Conservation (phyloP, 495 filamentous ascomycete genomes). For the Penicillium pulvis region DNA sequence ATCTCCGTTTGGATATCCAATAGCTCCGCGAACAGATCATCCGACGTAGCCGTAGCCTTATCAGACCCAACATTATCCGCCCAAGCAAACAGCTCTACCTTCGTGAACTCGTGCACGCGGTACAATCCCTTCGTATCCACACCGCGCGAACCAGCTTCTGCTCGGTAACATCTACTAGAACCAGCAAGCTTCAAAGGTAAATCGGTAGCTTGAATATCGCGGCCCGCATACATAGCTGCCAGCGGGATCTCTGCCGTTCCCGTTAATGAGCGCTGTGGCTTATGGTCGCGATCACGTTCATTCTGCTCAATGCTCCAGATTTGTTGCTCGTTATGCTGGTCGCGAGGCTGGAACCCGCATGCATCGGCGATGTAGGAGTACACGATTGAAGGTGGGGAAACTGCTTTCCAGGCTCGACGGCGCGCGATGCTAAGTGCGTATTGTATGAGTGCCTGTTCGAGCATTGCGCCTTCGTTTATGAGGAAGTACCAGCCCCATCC, state of each 20-base stretch:
- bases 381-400: constrained; percentile 84
- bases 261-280: constrained; percentile 71
- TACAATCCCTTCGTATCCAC: constrained; percentile 92
- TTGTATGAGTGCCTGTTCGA: constrained; percentile 90
- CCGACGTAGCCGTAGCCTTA: constrained; percentile 31
- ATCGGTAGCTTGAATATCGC: constrained; percentile 58
- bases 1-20: constrained; percentile 84
- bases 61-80: constrained; percentile 44
- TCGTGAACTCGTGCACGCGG: constrained; percentile 98
- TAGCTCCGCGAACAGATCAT: constrained; percentile 77
- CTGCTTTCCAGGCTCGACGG: constrained; percentile 69
- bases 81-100: constrained; percentile 97
- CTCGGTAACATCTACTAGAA: constrained; percentile 85
- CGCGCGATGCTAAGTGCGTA: constrained; percentile 75
- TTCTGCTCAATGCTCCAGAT: constrained; percentile 76
- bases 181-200: constrained; percentile 81
- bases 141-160: constrained; percentile 88
- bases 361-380: constrained; percentile 88
- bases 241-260: constrained; percentile 94
- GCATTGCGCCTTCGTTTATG: constrained; percentile 79
- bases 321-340: constrained; percentile 88
- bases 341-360: constrained; percentile 91
- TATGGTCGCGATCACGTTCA: constrained; percentile 55
- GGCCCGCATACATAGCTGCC: constrained; percentile 83
- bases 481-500: constrained; percentile 99